Percentiles rank a stretch among this genome's conserved stretches.
phyloP scores from a whole-genome alignment of 805 yeast genomes.

The Candida methanosorbosa region DNA sequence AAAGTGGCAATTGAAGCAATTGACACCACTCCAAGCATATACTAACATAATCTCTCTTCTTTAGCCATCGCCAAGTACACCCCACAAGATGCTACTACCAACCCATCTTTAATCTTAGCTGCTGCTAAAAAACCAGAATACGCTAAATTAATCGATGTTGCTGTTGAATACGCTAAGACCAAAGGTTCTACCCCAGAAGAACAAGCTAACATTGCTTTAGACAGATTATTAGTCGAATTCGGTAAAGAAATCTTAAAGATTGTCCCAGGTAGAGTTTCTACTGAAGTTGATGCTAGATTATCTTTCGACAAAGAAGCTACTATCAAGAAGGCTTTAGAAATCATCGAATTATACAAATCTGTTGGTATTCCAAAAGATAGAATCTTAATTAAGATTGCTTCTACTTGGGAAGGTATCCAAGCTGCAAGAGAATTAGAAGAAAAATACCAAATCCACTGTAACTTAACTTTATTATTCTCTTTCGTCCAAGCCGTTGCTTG shows the following conservation, averaged over 20 bases:
- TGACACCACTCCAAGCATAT: too few relatives aligned
- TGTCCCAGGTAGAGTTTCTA: slow-evolving; percentile 98
- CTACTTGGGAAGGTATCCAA: slow-evolving; percentile 99
- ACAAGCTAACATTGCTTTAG: slow-evolving; percentile 78
- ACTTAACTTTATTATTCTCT: slow-evolving; percentile 91
- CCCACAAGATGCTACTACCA: slow-evolving; percentile 99
- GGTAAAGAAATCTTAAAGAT: slow-evolving; percentile 88
- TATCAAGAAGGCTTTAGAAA: slow-evolving; percentile 84
- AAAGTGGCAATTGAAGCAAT: too few relatives aligned
- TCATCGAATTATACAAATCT: slow-evolving; percentile 79
- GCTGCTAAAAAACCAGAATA: slow-evolving; percentile 89
- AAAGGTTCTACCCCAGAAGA: slow-evolving; percentile 51
- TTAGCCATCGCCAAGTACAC: slow-evolving; percentile 85
- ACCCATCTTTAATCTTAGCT: slow-evolving; percentile 94
- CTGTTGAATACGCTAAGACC: slow-evolving; percentile 76
- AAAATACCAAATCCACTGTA: slow-evolving; percentile 85
- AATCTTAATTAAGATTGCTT: slow-evolving; percentile 90
- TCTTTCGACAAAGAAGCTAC: slow-evolving; percentile 95
- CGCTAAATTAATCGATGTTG: slow-evolving; percentile 82
- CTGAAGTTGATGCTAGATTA: slow-evolving; percentile 98
- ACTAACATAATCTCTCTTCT: not conserved
- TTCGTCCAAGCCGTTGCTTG: slow-evolving; percentile 97
- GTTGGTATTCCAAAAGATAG: slow-evolving; percentile 85
- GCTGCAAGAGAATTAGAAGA: slow-evolving; percentile 95
- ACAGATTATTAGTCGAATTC: slow-evolving; percentile 88